Evolutionary conservation across 2,329 filamentous ascomycete genomes (phyloP).

Genomic region (Westerdykella ornata): DNA sequence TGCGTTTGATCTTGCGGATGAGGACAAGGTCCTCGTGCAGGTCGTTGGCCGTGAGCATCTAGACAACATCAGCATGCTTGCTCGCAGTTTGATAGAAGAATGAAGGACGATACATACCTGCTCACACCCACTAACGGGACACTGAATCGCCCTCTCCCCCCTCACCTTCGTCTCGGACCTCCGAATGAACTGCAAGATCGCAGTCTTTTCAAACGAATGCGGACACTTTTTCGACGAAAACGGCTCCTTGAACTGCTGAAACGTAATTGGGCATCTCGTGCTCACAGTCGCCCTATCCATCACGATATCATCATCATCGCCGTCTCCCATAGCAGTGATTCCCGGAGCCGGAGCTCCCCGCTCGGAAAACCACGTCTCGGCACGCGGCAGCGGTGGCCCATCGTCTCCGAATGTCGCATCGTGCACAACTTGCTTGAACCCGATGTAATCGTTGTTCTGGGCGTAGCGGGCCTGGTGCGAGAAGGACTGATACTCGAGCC

Average conservation of each 20-base stretch:
- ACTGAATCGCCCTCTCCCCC: slow-evolving; percentile 43
- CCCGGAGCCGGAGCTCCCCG: slow-evolving; percentile 41
- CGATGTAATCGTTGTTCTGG: slow-evolving; percentile 53
- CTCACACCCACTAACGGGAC: slow-evolving; percentile 60
- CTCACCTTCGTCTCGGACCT: slow-evolving; percentile 10
- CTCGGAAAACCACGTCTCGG: slow-evolving; percentile 58
- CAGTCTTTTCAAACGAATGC: slow-evolving; percentile 63
- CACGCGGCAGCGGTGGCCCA: slow-evolving; percentile 48
- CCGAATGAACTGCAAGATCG: slow-evolving; percentile 52
- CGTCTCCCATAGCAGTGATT: slow-evolving; percentile 32
- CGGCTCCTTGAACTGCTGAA: slow-evolving; percentile 59
- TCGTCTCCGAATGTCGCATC: slow-evolving; percentile 53
- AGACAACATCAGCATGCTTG: slow-evolving; percentile 2
- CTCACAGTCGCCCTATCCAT: slow-evolving; percentile 58
- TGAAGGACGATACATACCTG: slow-evolving; percentile 32
- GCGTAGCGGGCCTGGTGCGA: slow-evolving; percentile 46
- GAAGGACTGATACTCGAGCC: slow-evolving; percentile 40
- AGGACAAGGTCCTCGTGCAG: slow-evolving; percentile 28
- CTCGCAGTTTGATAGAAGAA: background rate
- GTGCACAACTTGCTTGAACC: slow-evolving; percentile 57
- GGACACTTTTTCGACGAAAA: slow-evolving; percentile 61
- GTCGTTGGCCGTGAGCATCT: slow-evolving; percentile 29
- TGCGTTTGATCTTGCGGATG: slow-evolving; percentile 33
- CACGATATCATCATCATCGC: slow-evolving; percentile 56
- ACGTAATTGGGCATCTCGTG: slow-evolving; percentile 63